These are phyloP conservation scores for Leccinum arenicola DNA, from an alignment of 768 basidiomycete species.

Conservation along the genomic window DNA sequence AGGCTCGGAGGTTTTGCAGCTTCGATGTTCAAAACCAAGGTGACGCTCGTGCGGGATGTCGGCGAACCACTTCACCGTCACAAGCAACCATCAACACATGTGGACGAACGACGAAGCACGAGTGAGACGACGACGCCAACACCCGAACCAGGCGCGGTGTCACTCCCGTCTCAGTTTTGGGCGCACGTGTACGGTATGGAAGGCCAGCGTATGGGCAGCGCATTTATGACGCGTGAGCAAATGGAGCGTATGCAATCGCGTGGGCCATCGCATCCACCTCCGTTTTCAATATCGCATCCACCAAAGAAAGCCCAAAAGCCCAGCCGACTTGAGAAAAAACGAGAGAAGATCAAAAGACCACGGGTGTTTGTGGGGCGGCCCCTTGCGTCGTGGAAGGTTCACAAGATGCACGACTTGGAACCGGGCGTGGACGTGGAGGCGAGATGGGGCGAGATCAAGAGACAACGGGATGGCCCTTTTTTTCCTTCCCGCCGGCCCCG, in stretches of 20 bases:
- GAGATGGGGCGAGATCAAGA: background rate
- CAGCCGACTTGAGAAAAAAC: background rate
- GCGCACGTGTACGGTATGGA: conserved; percentile 33
- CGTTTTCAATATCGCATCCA: background rate
- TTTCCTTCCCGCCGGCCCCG: conserved; percentile 1
- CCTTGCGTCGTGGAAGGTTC: conserved; percentile 23
- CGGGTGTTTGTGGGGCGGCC: conserved; percentile 28
- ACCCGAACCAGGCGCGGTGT: background rate
- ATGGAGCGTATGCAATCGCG: conserved; percentile 1
- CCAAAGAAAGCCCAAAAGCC: background rate
- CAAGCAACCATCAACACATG: background rate
- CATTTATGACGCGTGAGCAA: conserved; percentile 19
- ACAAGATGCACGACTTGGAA: conserved; percentile 22
- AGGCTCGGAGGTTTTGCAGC: conserved; percentile 24
- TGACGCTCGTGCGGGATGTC: conserved; percentile 25
- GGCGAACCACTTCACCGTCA: background rate
- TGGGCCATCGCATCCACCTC: background rate
- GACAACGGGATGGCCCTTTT: background rate
- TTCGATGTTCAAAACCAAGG: conserved; percentile 19
- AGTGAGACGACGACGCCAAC: conserved; percentile 1
- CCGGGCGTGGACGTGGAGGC: conserved; percentile 7
- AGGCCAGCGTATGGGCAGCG: conserved; percentile 27
- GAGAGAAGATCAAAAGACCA: conserved; percentile 3
- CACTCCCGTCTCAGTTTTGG: conserved; percentile 25
- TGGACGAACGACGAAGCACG: background rate